Conservation (phyloP, 805 yeast genomes). For the Phaffomyces antillensis region DNA sequence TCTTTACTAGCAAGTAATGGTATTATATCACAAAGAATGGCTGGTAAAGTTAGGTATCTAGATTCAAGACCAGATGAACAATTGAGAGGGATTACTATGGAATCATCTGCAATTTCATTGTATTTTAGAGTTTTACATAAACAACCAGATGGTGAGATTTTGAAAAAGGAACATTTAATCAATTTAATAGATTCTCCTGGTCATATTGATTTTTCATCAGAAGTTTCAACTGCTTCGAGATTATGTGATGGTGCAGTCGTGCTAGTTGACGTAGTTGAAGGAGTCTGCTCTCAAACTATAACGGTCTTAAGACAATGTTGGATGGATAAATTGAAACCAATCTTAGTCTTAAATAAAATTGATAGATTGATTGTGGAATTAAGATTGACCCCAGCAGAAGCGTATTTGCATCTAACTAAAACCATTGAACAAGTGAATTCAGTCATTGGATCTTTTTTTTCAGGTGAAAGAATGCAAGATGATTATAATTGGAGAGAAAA, state of each 20-base stretch:
- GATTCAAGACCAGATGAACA: conserved; percentile 97
- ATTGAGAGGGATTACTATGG: conserved; percentile 95
- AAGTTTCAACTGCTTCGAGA: conserved; percentile 92
- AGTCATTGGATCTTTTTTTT: conserved; percentile 85
- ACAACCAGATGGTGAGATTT: conserved; percentile 30
- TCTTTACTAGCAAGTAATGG: conserved; percentile 92
- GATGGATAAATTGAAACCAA: conserved; percentile 84
- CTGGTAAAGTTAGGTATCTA: conserved; percentile 88
- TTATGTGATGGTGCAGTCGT: conserved; percentile 96
- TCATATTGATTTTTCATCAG: conserved; percentile 95
- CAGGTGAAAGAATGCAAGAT: conserved; percentile 88
- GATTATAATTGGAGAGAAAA: conserved; percentile 72
- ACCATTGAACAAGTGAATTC: conserved; percentile 92
- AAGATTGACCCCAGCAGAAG: conserved; percentile 76
- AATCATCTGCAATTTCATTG: conserved; percentile 90
- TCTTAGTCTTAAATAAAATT: conserved; percentile 83
- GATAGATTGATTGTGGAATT: conserved; percentile 82
- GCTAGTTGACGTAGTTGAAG: conserved; percentile 94
- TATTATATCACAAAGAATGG: conserved; percentile 87
- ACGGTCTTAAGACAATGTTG: conserved; percentile 93
- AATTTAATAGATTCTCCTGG: conserved; percentile 98
- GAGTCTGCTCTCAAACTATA: conserved; percentile 95
- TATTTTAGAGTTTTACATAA: conserved; percentile 66
- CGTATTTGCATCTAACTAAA: conserved; percentile 70
- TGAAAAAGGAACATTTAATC: conserved; percentile 73